Percentiles rank a stretch among this genome's conserved stretches.
These are phyloP conservation scores for Smallanthus sonchifolius DNA, from an alignment of 129 eudicot species.

Conservation along the genomic window DNA sequence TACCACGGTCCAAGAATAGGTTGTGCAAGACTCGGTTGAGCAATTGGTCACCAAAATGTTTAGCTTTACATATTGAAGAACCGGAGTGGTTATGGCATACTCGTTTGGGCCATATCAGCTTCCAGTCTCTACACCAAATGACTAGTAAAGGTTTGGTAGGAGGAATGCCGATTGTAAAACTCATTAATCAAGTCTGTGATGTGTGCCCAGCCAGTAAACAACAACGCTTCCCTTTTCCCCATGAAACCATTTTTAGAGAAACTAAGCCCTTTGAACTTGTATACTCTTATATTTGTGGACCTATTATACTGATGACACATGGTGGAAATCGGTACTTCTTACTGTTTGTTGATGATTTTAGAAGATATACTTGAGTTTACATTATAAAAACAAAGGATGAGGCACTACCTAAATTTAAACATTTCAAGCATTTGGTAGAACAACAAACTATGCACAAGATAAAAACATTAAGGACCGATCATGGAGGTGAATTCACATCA, in stretches of 20 bases:
- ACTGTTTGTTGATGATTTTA: not conserved
- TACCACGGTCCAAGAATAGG: not conserved
- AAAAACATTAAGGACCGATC: not conserved
- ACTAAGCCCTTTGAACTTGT: not conserved
- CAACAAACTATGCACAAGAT: not conserved
- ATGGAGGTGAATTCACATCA: not conserved
- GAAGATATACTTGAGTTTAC: not conserved
- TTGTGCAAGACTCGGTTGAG: not conserved
- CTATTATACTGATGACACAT: not conserved
- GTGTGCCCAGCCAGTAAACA: not conserved
- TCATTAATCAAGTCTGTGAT: not conserved
- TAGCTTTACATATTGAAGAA: not conserved
- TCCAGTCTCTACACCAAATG: not conserved
- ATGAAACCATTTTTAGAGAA: not conserved
- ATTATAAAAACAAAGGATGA: not conserved
- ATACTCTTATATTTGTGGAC: not conserved
- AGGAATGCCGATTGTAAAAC: not conserved
- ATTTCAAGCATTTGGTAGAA: not conserved
- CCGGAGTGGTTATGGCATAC: not conserved
- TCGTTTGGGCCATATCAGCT: not conserved
- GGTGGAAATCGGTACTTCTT: not conserved
- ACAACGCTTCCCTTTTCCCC: not conserved
- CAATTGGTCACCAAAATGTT: not conserved
- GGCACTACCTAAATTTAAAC: not conserved
- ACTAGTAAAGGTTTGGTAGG: not conserved